phyloP scores from a whole-genome alignment of 768 basidiomycete genomes.

The Lentinula edodes region DNA sequence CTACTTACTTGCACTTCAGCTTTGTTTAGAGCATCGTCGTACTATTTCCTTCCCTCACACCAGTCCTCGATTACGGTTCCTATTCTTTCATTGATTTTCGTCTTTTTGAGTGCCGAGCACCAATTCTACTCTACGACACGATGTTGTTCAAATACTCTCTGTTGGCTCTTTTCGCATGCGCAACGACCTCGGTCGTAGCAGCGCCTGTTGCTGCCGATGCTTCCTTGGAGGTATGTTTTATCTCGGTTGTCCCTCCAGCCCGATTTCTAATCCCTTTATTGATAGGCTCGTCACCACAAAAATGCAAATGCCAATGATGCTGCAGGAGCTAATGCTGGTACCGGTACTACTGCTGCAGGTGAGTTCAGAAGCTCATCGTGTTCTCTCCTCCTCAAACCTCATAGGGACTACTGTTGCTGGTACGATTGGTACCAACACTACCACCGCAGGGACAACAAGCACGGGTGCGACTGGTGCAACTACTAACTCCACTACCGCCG shows the following conservation, averaged over 20 bases:
- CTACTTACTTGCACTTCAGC: background rate
- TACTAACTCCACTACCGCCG: background rate
- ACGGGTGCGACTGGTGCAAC: background rate
- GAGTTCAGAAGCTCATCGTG: background rate
- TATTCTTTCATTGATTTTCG: background rate
- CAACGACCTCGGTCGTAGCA: constrained; percentile 19
- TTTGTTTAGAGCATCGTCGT: background rate
- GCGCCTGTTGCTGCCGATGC: constrained; percentile 18
- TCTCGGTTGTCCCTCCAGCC: background rate
- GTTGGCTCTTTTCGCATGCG: constrained; percentile 17
- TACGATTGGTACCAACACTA: background rate
- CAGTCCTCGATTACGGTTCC: background rate
- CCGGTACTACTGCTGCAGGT: background rate
- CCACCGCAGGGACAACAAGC: background rate
- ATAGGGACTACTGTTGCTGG: background rate
- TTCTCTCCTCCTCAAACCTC: background rate
- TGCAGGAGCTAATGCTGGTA: background rate
- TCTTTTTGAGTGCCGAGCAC: background rate
- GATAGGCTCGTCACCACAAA: background rate
- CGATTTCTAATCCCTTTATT: background rate
- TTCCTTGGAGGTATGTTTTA: constrained; percentile 11
- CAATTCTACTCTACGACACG: background rate
- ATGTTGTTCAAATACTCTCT: constrained; percentile 23
- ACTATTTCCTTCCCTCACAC: background rate
- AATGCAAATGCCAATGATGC: background rate